Evolutionary conservation across 441 rosid genomes (phyloP).

Genomic region (Viola pubescens): DNA sequence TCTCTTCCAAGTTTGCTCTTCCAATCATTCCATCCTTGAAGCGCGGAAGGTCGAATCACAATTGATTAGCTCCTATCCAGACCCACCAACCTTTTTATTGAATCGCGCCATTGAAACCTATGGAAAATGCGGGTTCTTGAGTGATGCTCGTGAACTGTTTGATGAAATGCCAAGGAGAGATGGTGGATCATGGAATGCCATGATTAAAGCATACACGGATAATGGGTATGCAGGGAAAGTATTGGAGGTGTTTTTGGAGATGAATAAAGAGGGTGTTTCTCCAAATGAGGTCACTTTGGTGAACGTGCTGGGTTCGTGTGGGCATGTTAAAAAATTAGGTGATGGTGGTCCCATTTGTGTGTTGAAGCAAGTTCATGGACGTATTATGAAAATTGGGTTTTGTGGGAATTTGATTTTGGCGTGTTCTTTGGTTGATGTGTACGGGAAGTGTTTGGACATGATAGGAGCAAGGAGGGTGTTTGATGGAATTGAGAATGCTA

Average conservation of each 20-base stretch:
- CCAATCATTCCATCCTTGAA: slow-evolving; percentile 42
- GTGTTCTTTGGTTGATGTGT: slow-evolving; percentile 71
- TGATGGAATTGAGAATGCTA: slow-evolving; percentile 56
- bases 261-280: slow-evolving; percentile 41
- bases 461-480: slow-evolving; percentile 61
- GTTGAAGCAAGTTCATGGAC: slow-evolving; percentile 55
- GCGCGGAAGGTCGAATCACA: slow-evolving; percentile 70
- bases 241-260: slow-evolving; percentile 38
- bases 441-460: slow-evolving; percentile 65
- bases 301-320: slow-evolving; percentile 47
- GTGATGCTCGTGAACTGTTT: slow-evolving; percentile 56
- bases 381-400: slow-evolving; percentile 47
- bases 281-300: slow-evolving; percentile 57
- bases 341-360: slow-evolving; percentile 13
- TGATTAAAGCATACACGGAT: slow-evolving; percentile 46
- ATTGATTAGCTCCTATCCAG: slow-evolving; percentile 35
- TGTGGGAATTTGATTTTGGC: slow-evolving; percentile 53
- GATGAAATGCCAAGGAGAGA: slow-evolving; percentile 75
- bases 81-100: slow-evolving; percentile 45
- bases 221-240: slow-evolving; percentile 30
- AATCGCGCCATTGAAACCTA: slow-evolving; percentile 57
- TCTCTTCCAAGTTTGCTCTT: slow-evolving; percentile 53
- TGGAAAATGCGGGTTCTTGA: slow-evolving; percentile 44
- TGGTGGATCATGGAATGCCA: slow-evolving; percentile 88
- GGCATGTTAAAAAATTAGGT: slow-evolving; percentile 30